phyloP scores from a whole-genome alignment of 1,139 yeast genomes.

The Nakaseomyces kungkrabaensis region DNA sequence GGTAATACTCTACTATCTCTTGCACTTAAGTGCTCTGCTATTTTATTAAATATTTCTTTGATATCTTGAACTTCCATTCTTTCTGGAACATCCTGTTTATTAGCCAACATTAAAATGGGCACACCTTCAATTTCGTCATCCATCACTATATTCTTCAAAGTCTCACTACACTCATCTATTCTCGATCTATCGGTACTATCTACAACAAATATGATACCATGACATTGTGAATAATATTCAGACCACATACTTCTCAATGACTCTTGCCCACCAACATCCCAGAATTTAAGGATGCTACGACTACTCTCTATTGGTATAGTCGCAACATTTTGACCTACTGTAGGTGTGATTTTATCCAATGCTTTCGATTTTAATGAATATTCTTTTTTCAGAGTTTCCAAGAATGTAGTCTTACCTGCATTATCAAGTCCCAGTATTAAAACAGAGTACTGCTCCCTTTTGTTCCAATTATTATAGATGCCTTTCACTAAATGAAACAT shows the following conservation, averaged over 20 bases:
- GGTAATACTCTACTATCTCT: slow-evolving; percentile 86
- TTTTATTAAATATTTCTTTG: slow-evolving; percentile 68
- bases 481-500: slow-evolving; percentile 65
- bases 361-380: slow-evolving; percentile 33
- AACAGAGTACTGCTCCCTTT: slow-evolving; percentile 59
- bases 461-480: slow-evolving; percentile 45
- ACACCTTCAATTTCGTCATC: slow-evolving; percentile 60
- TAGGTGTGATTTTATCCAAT: slow-evolving; percentile 46
- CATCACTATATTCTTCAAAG: slow-evolving; percentile 30
- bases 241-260: slow-evolving; percentile 78
- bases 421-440: slow-evolving; percentile 85
- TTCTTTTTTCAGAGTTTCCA: slow-evolving; percentile 50
- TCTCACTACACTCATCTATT: slow-evolving; percentile 71
- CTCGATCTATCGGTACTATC: slow-evolving; percentile 83
- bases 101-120: slow-evolving; percentile 89
- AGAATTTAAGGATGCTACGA: slow-evolving; percentile 58
- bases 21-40: slow-evolving; percentile 77
- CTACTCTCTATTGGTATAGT: slow-evolving; percentile 37
- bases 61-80: slow-evolving; percentile 71
- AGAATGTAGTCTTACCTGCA: slow-evolving; percentile 87
- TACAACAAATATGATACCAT: slow-evolving; percentile 84
- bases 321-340: slow-evolving; percentile 69
- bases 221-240: slow-evolving; percentile 74
- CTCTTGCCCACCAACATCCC: slow-evolving; percentile 97
- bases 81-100: slow-evolving; percentile 84